phyloP scores from a whole-genome alignment of 2,329 filamentous ascomycete species.

The Aspergillus aculeatinus region DNA sequence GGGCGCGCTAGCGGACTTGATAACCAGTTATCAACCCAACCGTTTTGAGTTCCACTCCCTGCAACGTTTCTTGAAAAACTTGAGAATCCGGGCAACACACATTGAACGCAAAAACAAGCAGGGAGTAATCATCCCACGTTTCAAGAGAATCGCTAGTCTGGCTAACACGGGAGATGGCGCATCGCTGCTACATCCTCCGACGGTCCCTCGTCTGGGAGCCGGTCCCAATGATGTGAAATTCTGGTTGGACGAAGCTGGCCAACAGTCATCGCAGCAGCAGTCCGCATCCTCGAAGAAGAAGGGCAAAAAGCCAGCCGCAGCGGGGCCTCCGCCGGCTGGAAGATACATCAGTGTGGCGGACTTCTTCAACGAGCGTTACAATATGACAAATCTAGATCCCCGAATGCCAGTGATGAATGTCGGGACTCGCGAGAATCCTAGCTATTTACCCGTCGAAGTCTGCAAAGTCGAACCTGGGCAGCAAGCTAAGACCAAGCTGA shows the following conservation, averaged over 20 bases:
- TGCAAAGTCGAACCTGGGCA: constrained; percentile 66
- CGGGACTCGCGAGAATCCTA: constrained; percentile 57
- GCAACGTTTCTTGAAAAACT: constrained; percentile 37
- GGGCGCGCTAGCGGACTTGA: constrained; percentile 35
- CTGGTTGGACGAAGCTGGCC: constrained; percentile 42
- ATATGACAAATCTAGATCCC: constrained; percentile 34
- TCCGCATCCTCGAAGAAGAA: constrained; percentile 20
- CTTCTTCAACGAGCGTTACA: constrained; percentile 49
- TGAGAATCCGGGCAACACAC: constrained; percentile 46
- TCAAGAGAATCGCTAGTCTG: constrained; percentile 50
- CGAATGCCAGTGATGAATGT: constrained; percentile 65
- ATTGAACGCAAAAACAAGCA: constrained; percentile 37
- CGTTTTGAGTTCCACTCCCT: too few relatives aligned
- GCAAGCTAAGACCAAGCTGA: constrained; percentile 59
- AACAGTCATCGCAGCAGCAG: constrained; percentile 13
- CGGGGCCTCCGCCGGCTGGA: constrained; percentile 32
- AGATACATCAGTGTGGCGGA: constrained; percentile 54
- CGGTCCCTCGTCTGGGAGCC: constrained; percentile 41
- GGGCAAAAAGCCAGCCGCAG: constrained; percentile 31
- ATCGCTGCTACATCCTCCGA: constrained; percentile 36
- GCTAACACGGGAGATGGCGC: constrained; percentile 43
- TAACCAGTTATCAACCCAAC: too few relatives aligned
- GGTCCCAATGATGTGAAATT: constrained; percentile 57
- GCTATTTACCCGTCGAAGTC: constrained; percentile 66
- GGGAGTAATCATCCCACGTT: constrained; percentile 33